Evolutionary conservation across 345 rosid species (phyloP).

Genomic region (Viola odorata): DNA sequence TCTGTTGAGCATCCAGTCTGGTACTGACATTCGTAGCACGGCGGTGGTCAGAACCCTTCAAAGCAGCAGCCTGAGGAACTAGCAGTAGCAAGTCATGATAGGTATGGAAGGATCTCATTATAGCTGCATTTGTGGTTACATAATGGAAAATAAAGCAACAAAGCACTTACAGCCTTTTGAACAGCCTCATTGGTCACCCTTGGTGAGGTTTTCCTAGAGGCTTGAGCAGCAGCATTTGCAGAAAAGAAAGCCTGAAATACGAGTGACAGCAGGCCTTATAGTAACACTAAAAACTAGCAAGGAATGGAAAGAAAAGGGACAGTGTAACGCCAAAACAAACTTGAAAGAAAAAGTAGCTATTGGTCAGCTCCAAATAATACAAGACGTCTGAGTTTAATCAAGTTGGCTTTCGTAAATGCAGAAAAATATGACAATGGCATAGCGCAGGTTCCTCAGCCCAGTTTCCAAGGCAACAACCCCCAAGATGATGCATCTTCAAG

Average conservation of each 20-base stretch:
- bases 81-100: neutral
- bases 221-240: constrained; percentile 70
- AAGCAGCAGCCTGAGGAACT: constrained; percentile 72
- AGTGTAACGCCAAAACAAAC: too few species aligned
- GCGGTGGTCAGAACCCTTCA: constrained; percentile 87
- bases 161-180: constrained; percentile 78
- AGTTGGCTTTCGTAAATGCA: too few species aligned
- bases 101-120: neutral
- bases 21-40: constrained; percentile 79
- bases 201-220: constrained; percentile 89
- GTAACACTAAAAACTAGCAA: too few species aligned
- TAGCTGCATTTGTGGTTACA: neutral
- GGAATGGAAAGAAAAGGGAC: too few species aligned
- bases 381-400: too few species aligned
- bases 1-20: constrained; percentile 93
- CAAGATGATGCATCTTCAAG: too few species aligned
- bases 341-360: too few species aligned
- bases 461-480: too few species aligned
- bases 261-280: neutral
- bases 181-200: constrained; percentile 88
- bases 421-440: too few species aligned
- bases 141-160: constrained; percentile 1
- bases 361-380: too few species aligned
- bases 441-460: too few species aligned
- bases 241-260: constrained; percentile 56